Percentiles rank a stretch among this genome's conserved stretches.
Evolutionary conservation across 768 basidiomycete species (phyloP).

Genomic region (Chiua virens): DNA sequence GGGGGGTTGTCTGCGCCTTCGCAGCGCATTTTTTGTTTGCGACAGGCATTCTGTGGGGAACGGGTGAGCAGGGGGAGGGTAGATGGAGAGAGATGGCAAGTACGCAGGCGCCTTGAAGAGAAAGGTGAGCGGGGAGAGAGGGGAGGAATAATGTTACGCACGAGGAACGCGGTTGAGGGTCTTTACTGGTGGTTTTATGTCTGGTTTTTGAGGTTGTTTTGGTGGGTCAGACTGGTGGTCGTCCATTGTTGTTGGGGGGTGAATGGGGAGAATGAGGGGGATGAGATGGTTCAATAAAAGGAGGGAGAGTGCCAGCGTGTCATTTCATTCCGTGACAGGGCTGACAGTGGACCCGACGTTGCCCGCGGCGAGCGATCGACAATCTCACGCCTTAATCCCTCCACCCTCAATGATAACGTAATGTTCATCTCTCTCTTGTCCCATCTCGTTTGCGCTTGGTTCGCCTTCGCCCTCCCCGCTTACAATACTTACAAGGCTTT

Average conservation of each 20-base stretch:
- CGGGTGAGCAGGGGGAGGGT: conserved; percentile 2
- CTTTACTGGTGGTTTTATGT: conserved; percentile 70
- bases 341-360: not conserved
- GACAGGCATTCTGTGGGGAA: conserved; percentile 77
- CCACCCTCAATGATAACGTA: not conserved
- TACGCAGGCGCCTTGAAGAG: conserved; percentile 75
- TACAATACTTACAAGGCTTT: conserved; percentile 70
- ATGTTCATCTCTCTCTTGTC: conserved; percentile 52
- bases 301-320: not conserved
- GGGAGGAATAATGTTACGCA: conserved; percentile 41
- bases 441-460: conserved; percentile 63
- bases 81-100: conserved; percentile 27
- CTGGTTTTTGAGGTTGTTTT: conserved; percentile 52
- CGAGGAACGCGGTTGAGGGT: conserved; percentile 86
- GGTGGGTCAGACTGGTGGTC: conserved; percentile 35
- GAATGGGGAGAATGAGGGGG: conserved; percentile 9
- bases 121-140: conserved; percentile 13
- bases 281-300: conserved; percentile 13
- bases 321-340: conserved; percentile 4
- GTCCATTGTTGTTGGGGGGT: conserved; percentile 35
- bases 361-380: too few relatives aligned
- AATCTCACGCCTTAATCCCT: too few relatives aligned
- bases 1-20: conserved; percentile 96
- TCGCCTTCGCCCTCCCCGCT: conserved; percentile 63
- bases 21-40: conserved; percentile 97